Percentiles rank a stretch among this genome's conserved stretches.
Conservation (phyloP, 768 basidiomycete genomes). For the Amanita exitialis region DNA sequence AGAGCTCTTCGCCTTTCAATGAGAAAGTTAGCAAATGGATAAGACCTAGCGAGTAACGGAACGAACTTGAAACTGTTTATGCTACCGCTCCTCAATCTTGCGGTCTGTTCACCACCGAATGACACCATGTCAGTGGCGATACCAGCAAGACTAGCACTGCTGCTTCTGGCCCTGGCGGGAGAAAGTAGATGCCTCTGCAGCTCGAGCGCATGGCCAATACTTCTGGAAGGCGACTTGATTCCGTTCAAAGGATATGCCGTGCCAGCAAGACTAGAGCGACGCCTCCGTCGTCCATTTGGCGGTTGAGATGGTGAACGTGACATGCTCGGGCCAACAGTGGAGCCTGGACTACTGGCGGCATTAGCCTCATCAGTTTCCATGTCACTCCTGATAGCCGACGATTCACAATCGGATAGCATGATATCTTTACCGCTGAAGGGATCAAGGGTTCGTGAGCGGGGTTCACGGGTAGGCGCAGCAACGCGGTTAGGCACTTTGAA, state of each 20-base stretch:
- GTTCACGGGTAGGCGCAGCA: constrained; percentile 14
- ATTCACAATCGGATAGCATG: neutral
- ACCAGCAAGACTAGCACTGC: constrained; percentile 26
- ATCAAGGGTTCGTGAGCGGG: neutral
- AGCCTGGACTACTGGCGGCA: neutral
- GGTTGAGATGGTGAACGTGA: neutral
- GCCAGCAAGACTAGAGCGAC: constrained; percentile 54
- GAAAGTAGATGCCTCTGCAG: constrained; percentile 35
- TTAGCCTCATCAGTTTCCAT: neutral
- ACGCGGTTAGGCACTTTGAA: constrained; percentile 14
- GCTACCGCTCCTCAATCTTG: constrained; percentile 51
- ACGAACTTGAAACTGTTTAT: constrained; percentile 18
- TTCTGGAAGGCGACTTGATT: constrained; percentile 49
- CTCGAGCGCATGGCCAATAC: constrained; percentile 38
- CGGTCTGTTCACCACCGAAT: constrained; percentile 24
- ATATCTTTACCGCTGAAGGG: too few relatives aligned
- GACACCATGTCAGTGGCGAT: constrained; percentile 6
- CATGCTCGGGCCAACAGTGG: neutral
- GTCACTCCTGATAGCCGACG: neutral
- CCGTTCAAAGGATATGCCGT: constrained; percentile 41
- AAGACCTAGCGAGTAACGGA: constrained; percentile 5
- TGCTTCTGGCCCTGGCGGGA: constrained; percentile 32
- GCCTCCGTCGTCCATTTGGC: constrained; percentile 27
- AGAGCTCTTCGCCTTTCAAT: constrained; percentile 27
- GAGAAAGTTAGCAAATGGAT: neutral